Conservation (phyloP, 2,329 filamentous ascomycete genomes). For the Epichloe sylvatica region DNA sequence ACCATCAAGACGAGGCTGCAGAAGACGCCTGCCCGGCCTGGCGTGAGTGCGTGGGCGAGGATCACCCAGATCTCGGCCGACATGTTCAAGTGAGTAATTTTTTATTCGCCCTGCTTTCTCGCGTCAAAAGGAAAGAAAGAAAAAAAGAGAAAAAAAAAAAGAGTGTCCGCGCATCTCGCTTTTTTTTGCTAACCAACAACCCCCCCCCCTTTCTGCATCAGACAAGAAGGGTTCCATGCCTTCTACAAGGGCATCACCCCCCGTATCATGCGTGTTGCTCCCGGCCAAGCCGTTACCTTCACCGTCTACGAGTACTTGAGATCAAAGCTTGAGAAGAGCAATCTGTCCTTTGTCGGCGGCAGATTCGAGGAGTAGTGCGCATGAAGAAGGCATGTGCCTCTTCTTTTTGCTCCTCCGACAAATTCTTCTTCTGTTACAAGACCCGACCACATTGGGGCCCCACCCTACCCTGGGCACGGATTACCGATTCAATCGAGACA, state of each 20-base stretch:
- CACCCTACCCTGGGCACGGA: background rate
- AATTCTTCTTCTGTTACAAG: background rate
- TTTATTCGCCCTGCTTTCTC: background rate
- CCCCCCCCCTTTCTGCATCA: constrained; percentile 20
- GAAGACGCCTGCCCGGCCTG: constrained; percentile 69
- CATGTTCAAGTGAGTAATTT: constrained; percentile 57
- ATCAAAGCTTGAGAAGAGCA: constrained; percentile 55
- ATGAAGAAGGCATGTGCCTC: background rate
- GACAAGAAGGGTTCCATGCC: constrained; percentile 81
- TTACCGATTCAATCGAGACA: background rate
- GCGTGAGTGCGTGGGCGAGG: constrained; percentile 64
- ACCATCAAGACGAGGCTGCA: constrained; percentile 97
- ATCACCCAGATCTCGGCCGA: constrained; percentile 67
- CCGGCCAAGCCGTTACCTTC: constrained; percentile 71
- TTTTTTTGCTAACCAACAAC: background rate
- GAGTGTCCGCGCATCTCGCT: background rate
- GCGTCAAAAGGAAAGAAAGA: no score
- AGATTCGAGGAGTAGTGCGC: constrained; percentile 50
- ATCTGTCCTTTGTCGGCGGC: constrained; percentile 43
- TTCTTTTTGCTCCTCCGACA: background rate
- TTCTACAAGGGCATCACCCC: constrained; percentile 99
- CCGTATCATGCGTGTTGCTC: constrained; percentile 90
- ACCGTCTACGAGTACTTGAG: constrained; percentile 69
- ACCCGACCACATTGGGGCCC: background rate
- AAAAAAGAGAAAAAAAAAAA: no score